Percentiles rank a stretch among this genome's conserved stretches.
phyloP scores from a whole-genome alignment of 2,329 filamentous ascomycete genomes.

The Verticillium nonalfalfae region DNA sequence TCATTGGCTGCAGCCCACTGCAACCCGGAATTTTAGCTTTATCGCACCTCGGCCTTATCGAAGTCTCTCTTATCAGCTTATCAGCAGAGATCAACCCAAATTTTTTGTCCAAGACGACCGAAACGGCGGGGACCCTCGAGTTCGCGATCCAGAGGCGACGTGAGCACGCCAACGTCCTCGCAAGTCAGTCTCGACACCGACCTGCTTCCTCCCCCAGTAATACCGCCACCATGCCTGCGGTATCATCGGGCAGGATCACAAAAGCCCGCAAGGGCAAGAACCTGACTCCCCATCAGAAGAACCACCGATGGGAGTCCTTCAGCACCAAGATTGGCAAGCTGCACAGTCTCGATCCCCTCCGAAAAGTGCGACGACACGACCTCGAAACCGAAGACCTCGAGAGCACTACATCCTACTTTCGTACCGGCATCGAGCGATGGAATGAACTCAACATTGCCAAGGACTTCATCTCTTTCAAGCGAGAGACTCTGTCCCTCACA shows the following conservation, averaged over 20 bases:
- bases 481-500: constrained; percentile 68
- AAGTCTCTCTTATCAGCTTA: constrained; percentile 10
- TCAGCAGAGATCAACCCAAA: constrained; percentile 12
- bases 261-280: constrained; percentile 66
- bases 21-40: background rate
- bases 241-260: constrained; percentile 59
- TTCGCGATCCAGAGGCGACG: constrained; percentile 3
- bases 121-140: constrained; percentile 10
- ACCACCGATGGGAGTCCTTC: constrained; percentile 89
- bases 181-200: background rate
- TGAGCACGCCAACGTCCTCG: background rate
- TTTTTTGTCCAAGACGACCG: constrained; percentile 9
- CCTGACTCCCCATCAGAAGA: constrained; percentile 68
- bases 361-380: constrained; percentile 78
- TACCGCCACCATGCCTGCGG: constrained; percentile 50
- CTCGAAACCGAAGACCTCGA: constrained; percentile 74
- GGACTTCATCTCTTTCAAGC: constrained; percentile 70
- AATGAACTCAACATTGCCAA: constrained; percentile 83
- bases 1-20: background rate
- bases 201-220: background rate
- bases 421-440: constrained; percentile 80
- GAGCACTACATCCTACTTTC: constrained; percentile 79
- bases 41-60: constrained; percentile 3
- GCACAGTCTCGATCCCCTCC: constrained; percentile 83
- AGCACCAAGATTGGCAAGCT: constrained; percentile 84